These are phyloP conservation scores for Acer yangbiense DNA, from an alignment of 345 rosid genomes.

Conservation along the genomic window DNA sequence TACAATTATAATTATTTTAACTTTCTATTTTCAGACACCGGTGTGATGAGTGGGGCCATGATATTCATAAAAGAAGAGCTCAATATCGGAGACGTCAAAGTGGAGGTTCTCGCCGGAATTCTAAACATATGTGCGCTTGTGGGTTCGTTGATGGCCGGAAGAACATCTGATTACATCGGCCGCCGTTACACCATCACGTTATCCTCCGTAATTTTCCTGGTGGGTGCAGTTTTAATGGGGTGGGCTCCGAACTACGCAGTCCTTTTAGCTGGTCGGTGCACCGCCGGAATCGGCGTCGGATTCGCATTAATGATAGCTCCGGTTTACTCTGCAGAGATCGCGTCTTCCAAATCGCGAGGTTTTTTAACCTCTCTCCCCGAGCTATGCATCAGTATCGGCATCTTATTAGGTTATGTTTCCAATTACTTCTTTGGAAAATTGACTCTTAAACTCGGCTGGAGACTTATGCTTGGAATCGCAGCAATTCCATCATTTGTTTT, in stretches of 20 bases:
- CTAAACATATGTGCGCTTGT: constrained; percentile 77
- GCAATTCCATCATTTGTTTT: constrained; percentile 66
- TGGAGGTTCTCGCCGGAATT: constrained; percentile 81
- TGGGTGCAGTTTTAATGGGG: constrained; percentile 83
- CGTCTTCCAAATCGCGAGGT: constrained; percentile 67
- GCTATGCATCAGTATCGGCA: constrained; percentile 73
- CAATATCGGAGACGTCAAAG: constrained; percentile 56
- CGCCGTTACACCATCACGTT: constrained; percentile 78
- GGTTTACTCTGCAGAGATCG: constrained; percentile 81
- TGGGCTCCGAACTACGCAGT: constrained; percentile 65
- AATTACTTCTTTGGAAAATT: constrained; percentile 63
- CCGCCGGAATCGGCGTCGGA: constrained; percentile 82
- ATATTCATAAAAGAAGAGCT: constrained; percentile 85
- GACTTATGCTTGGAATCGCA: constrained; percentile 86
- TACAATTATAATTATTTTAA: neutral
- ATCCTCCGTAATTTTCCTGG: constrained; percentile 70
- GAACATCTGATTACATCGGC: constrained; percentile 80
- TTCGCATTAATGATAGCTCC: constrained; percentile 92
- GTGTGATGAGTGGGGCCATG: constrained; percentile 98
- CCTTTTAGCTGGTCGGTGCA: constrained; percentile 71
- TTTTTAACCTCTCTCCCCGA: constrained; percentile 78
- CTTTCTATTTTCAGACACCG: constrained; percentile 59
- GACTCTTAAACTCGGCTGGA: constrained; percentile 75
- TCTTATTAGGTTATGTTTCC: constrained; percentile 66
- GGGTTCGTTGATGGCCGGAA: constrained; percentile 80